These are phyloP conservation scores for Kregervanrija fluxuum DNA, from an alignment of 805 yeast genomes.

Conservation along the genomic window DNA sequence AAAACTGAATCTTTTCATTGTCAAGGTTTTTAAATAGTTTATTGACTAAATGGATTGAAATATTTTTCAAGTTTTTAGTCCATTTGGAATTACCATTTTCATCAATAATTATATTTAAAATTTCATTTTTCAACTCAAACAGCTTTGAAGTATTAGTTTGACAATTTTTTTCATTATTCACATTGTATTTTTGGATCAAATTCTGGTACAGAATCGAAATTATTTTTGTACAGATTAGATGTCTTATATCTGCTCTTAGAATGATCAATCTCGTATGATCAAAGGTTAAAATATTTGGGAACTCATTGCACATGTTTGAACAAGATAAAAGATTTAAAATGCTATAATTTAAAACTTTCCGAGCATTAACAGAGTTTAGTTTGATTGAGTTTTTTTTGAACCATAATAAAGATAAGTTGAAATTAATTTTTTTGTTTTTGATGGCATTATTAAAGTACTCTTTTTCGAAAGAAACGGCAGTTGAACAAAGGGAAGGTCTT, in stretches of 20 bases:
- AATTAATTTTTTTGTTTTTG: conserved; percentile 49
- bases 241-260: conserved; percentile 79
- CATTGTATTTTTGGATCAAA: conserved; percentile 35
- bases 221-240: conserved; percentile 71
- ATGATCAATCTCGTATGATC: conserved; percentile 76
- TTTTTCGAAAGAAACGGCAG: conserved; percentile 83
- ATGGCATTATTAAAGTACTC: conserved; percentile 63
- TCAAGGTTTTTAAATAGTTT: conserved; percentile 23
- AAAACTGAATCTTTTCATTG: conserved; percentile 46
- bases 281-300: conserved; percentile 77
- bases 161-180: conserved; percentile 29
- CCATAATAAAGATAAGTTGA: conserved; percentile 62
- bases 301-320: conserved; percentile 72
- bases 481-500: conserved; percentile 76
- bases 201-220: conserved; percentile 70
- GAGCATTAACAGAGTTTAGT: conserved; percentile 12
- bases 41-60: conserved; percentile 61
- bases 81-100: conserved; percentile 84
- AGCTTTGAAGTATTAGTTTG: conserved; percentile 28
- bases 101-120: conserved; percentile 74
- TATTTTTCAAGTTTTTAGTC: conserved; percentile 73
- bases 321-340: conserved; percentile 63
- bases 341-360: conserved; percentile 39
- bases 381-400: conserved; percentile 33
- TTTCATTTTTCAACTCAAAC: conserved; percentile 54